These are phyloP conservation scores for Mercurialis annua DNA, from an alignment of 345 rosid genomes.

Conservation along the genomic window DNA sequence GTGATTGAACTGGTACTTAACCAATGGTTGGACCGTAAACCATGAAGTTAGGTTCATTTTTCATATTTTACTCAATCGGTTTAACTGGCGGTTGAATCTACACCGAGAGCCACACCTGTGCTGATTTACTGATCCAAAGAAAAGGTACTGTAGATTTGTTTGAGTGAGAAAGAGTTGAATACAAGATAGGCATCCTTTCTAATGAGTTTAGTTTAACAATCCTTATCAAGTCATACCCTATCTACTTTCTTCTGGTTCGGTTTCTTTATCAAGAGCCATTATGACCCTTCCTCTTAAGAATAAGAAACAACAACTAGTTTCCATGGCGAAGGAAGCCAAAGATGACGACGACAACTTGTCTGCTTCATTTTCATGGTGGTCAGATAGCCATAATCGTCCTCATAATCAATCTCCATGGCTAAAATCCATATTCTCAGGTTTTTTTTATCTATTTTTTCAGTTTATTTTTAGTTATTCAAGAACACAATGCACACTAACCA, in stretches of 20 bases:
- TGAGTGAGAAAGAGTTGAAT: slow-evolving; percentile 7
- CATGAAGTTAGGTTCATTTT: no score
- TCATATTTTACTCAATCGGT: no score
- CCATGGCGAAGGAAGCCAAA: slow-evolving; percentile 12
- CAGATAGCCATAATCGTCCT: slow-evolving; percentile 37
- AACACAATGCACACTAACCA: neutral
- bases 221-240: neutral
- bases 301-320: neutral
- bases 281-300: neutral
- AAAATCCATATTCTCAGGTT: slow-evolving; percentile 44
- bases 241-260: neutral
- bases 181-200: neutral
- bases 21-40: no score
- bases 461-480: neutral
- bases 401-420: slow-evolving; percentile 45
- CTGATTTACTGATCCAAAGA: no score
- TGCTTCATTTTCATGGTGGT: slow-evolving; percentile 32
- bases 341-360: no score
- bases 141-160: neutral
- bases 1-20: no score
- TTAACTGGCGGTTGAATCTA: no score
- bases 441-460: neutral
- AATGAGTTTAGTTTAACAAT: slow-evolving; percentile 12
- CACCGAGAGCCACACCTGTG: no score
- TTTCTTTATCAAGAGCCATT: neutral